Evolutionary conservation across 495 filamentous ascomycete species (phyloP), one percentile per base, ranked within the genome.

Genomic region (Daldinia decipiens): DNA sequence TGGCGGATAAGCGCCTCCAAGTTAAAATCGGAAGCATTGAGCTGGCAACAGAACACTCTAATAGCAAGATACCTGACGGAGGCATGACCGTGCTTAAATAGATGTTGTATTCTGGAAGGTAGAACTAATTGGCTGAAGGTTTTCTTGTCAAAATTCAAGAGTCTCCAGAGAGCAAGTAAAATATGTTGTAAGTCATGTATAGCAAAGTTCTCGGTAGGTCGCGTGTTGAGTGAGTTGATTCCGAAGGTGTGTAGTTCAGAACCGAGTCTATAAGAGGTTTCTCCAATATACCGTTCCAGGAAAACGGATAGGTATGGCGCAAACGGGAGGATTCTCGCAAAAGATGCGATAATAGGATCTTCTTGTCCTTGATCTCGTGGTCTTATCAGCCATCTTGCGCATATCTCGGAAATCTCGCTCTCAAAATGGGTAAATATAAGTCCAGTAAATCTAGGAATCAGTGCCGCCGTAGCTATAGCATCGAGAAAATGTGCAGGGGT

Each of bases 11-110:
- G 90, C 21, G 85, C 85, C 70, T 94, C 87, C 55, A 91, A 83
- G 32, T 91, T 90, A 61, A 84, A 79, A 79, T 99, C 96, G 1
- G 95, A 89, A n/a, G 90, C 91, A 67, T 89, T 87, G 73, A 94
- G 86, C 74, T 92, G 90, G 50, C 91, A 81, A 76, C 90, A 92
- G 74, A 97, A 88, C 60, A 92, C 86, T 78, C 92, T 86, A 53
- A 97, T 85, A 13, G 93, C 90, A 55, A 99, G 83, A 77, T 93
- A 98, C 78, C 91, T 86, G 17, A 96, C 86, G 6, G 84, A 79
- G 34, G 73, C 79, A 32, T 87, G 81, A 45, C 79, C 73, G 80
- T 94, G 90, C 62, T 81, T 79, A 67, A 95, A 88, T 9, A 95
- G 84, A 47, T 77, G 77, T 78, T 92, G 89, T 4, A 96, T 81